Conservation (phyloP, 116 monocot species). For the Thalassia testudinum region DNA sequence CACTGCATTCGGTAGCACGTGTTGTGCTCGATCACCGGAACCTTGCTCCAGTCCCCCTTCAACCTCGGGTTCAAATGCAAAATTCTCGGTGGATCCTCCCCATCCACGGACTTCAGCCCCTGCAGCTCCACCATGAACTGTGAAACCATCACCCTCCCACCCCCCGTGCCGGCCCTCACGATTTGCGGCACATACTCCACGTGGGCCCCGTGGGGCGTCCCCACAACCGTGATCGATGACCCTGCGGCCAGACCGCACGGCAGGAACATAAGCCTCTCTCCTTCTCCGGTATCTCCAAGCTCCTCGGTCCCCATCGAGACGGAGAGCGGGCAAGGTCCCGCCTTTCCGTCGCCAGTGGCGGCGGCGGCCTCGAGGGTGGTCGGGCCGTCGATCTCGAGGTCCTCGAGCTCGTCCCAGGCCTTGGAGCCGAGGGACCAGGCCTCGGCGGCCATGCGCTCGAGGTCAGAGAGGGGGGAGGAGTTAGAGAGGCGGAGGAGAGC, state of each 20-base stretch:
- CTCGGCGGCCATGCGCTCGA: constrained; percentile 48
- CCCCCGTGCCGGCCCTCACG: constrained; percentile 14
- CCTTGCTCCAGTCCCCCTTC: constrained; percentile 76
- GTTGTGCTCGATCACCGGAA: constrained; percentile 72
- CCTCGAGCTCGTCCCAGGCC: constrained; percentile 61
- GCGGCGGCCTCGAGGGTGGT: not conserved
- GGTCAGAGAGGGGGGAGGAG: constrained; percentile 15
- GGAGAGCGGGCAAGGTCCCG: constrained; percentile 42
- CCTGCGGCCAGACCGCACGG: constrained; percentile 78
- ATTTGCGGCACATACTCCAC: constrained; percentile 48
- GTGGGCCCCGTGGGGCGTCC: constrained; percentile 47
- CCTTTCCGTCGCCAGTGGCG: constrained; percentile 7
- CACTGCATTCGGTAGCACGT: constrained; percentile 90
- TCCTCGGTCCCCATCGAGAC: constrained; percentile 22
- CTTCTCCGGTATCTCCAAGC: constrained; percentile 3
- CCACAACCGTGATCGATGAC: constrained; percentile 70
- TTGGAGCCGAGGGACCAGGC: constrained; percentile 67
- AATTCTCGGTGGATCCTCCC: constrained; percentile 77
- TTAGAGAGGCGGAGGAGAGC: not conserved
- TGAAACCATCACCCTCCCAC: constrained; percentile 41
- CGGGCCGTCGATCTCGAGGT: constrained; percentile 2
- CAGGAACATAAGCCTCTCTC: constrained; percentile 46
- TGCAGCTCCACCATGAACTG: constrained; percentile 86
- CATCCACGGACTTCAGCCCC: constrained; percentile 65
- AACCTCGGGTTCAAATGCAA: constrained; percentile 76